phyloP scores from a whole-genome alignment of 495 filamentous ascomycete genomes.

The Penicillium ochrochloron region DNA sequence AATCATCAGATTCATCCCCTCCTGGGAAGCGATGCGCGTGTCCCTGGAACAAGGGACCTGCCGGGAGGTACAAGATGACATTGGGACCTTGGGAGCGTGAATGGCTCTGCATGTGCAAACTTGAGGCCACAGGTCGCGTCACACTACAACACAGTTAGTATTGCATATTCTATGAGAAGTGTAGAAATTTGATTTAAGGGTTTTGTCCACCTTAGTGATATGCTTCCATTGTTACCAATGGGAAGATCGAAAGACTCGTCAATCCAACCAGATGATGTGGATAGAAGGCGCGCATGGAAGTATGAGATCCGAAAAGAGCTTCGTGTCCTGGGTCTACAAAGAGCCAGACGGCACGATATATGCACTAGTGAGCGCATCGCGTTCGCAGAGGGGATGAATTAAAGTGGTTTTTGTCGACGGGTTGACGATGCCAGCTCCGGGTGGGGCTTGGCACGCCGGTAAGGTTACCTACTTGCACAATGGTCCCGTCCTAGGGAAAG shows the following conservation, averaged over 20 bases:
- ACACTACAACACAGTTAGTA: slow-evolving; percentile 27
- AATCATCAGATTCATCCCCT: neutral
- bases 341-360: neutral
- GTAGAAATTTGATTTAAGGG: neutral
- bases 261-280: slow-evolving; percentile 13
- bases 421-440: neutral
- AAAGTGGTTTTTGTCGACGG: slow-evolving; percentile 2
- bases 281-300: slow-evolving; percentile 12
- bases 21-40: neutral
- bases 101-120: slow-evolving; percentile 1
- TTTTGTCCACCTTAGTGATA: slow-evolving; percentile 35
- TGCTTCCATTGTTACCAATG: slow-evolving; percentile 40
- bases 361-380: slow-evolving; percentile 23
- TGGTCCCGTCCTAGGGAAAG: no score
- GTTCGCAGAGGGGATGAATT: neutral
- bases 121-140: slow-evolving; percentile 26
- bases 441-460: neutral
- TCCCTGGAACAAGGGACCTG: slow-evolving; percentile 40
- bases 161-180: neutral
- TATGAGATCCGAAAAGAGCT: neutral
- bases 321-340: neutral
- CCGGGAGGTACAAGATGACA: slow-evolving; percentile 46
- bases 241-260: slow-evolving; percentile 32
- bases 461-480: no score
- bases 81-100: slow-evolving; percentile 18